Conservation (phyloP, 2,329 filamentous ascomycete species). For the Aspergillus oerlinghausenensis region DNA sequence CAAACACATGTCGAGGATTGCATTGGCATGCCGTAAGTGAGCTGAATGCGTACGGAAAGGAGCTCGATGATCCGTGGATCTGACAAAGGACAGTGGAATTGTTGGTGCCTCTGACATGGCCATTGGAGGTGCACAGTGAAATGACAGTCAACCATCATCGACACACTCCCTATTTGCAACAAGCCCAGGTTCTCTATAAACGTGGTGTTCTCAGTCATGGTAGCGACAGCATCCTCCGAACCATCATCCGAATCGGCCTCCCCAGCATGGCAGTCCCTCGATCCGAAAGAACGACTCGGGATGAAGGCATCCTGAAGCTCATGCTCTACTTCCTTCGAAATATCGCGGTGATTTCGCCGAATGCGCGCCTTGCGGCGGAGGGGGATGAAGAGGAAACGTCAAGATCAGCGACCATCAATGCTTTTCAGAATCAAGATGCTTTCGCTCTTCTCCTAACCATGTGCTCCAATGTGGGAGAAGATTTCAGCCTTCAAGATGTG, state of each 20-base stretch:
- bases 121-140: constrained; percentile 72
- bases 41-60: background rate
- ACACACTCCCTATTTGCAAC: constrained; percentile 82
- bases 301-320: constrained; percentile 89
- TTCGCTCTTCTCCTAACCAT: constrained; percentile 80
- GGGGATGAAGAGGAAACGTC: constrained; percentile 89
- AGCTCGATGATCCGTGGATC: constrained; percentile 15
- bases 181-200: constrained; percentile 88
- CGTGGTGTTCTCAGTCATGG: constrained; percentile 80
- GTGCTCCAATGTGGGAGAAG: constrained; percentile 87
- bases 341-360: constrained; percentile 75
- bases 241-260: constrained; percentile 72
- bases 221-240: constrained; percentile 69
- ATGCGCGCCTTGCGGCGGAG: constrained; percentile 67
- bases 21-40: constrained; percentile 65
- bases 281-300: constrained; percentile 69
- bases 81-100: constrained; percentile 60
- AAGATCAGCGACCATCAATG: constrained; percentile 79
- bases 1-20: constrained; percentile 71
- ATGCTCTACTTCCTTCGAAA: constrained; percentile 87
- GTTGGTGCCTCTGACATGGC: constrained; percentile 90
- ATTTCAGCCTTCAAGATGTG: constrained; percentile 85
- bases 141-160: constrained; percentile 92
- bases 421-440: constrained; percentile 86
- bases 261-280: constrained; percentile 78